These are phyloP conservation scores for Clonostachys byssicola DNA, from an alignment of 2,329 filamentous ascomycete species.

Conservation along the genomic window DNA sequence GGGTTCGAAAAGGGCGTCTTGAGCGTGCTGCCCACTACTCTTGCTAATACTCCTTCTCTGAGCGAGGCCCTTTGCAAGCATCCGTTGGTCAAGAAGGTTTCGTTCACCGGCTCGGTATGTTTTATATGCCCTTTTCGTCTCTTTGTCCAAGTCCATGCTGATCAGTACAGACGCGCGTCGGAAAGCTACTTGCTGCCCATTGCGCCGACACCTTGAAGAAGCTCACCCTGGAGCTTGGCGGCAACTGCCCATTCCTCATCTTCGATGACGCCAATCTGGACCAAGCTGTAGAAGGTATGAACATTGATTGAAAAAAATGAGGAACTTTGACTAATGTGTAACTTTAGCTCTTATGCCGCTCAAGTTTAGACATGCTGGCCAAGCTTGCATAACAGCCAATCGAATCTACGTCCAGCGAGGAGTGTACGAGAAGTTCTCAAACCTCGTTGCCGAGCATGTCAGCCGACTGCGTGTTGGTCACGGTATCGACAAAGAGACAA, in stretches of 20 bases:
- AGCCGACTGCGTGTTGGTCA: constrained; percentile 39
- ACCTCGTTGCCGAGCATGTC: constrained; percentile 1
- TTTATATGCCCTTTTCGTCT: too few relatives aligned
- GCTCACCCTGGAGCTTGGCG: constrained; percentile 63
- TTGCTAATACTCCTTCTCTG: constrained; percentile 60
- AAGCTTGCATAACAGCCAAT: constrained; percentile 54
- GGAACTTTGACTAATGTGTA: constrained; percentile 24
- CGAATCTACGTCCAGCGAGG: constrained; percentile 43
- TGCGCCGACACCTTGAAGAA: constrained; percentile 43
- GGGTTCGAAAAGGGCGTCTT: constrained; percentile 74
- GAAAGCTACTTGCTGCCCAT: constrained; percentile 58
- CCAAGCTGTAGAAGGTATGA: constrained; percentile 49
- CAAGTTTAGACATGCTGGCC: constrained; percentile 45
- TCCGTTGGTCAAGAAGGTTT: constrained; percentile 65
- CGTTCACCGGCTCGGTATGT: constrained; percentile 64
- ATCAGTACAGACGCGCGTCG: constrained; percentile 52
- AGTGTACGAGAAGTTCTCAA: constrained; percentile 3
- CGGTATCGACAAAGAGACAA: constrained; percentile 49
- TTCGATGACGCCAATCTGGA: constrained; percentile 64
- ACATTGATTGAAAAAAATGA: too few relatives aligned
- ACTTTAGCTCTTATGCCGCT: constrained; percentile 49
- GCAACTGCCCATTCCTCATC: constrained; percentile 60
- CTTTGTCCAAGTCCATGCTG: too few relatives aligned
- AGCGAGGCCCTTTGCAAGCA: constrained; percentile 66
- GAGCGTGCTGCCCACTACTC: constrained; percentile 60